Evolutionary conservation across 2,329 filamentous ascomycete species (phyloP), one percentile per base, ranked within the genome.

Genomic region (Sclerotinia sclerotiorum): DNA sequence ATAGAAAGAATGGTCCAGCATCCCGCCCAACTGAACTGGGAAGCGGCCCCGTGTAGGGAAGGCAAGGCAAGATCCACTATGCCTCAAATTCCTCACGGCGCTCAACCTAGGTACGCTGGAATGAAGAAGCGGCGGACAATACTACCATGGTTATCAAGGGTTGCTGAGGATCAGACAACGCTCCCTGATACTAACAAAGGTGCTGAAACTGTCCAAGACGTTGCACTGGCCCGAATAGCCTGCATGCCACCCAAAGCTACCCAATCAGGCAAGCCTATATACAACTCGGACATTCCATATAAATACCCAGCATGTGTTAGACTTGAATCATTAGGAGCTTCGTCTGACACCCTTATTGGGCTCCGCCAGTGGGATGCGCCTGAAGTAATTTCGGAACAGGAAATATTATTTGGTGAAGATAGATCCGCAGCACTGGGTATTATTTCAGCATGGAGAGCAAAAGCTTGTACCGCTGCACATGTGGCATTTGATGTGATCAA

Each of bases 311-410:
- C 35, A 17, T 42, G 35, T 60, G 57, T 60, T 27, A 19, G 57
- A 44, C 24, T 60, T 17, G 57, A 46, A 7, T 60, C 57, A 10
- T 29, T 60, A 11, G 57, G 57, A 11, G n/a, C 57, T 15, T 29
- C 46, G 15, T 60, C 57, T 8, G 57, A 60, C 27, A 39, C 39
- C 2, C 57, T 60, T 3, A 6, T 60, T 27, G 57, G 57, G 15
- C 24, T 42, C 17, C 39, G 57, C 19, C 17, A 27, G 17, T 60
- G 57, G 57, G 42, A 42, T 42, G 57, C 57, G 5, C 57, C 57
- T 8, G 57, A 60, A 27, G 57, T 60, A 17, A 19, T 60, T 11
- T n/a, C 13, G 21, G 57, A 60, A n/a, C 57, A 46, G 39, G 57
- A 60, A 10, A 27, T 60, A 19, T 60, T 3, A n/a, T 29, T 60